Base-by-base conservation (phyloP, 352 stramenopile genomes). In the Pythium folliculosum region DNA sequence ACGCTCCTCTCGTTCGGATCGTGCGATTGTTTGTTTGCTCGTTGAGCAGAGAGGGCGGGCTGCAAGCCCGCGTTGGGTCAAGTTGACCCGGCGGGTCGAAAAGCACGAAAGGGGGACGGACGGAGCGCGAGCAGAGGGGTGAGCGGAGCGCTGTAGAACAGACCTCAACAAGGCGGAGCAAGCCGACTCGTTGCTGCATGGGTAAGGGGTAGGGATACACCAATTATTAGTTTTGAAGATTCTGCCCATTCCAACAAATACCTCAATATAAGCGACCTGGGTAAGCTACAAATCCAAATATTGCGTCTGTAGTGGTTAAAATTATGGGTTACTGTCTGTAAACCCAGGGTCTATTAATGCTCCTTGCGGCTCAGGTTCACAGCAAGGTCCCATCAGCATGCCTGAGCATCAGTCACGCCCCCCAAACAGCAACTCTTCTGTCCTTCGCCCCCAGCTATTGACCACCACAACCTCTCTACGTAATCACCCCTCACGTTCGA, bases 21-120 rank as follows among this genome's bases (percentile, higher is more conserved):
- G 65, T 72, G 51, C 44, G 65, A 60, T 72, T 63, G 65, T 71
- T 71, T 55, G 49, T 61, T 61, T 62, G 52, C 30, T 64, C 23
- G 38, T 30, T 49, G 50, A 56, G 16, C 55, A 53, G 21, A 45
- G 55, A 47, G 40, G 40, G 40, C 40, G 14, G 61, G 47, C 1
- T 8, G 32, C 57, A 69, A 63, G 44, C 49, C 51, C 21, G 60
- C 48, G n/a, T 57, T 49, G 44, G 55, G 38, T 66, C 48, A 57
- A 43, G 16, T 43, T 57, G 48, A 40, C 55, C 55, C 38, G 38
- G 22, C 58, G 2, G 35, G 48, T 51, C 30, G 58, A 52, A 63
- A 63, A 44, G 32, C 21, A 35, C 43, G 21, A 23, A 54, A 65
- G 37, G 32, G 59, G 59, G 59, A 58, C 43, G 47, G 48, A 48